Evolutionary conservation across 129 eudicot genomes (phyloP).

Genomic region (Erigeron canadensis): DNA sequence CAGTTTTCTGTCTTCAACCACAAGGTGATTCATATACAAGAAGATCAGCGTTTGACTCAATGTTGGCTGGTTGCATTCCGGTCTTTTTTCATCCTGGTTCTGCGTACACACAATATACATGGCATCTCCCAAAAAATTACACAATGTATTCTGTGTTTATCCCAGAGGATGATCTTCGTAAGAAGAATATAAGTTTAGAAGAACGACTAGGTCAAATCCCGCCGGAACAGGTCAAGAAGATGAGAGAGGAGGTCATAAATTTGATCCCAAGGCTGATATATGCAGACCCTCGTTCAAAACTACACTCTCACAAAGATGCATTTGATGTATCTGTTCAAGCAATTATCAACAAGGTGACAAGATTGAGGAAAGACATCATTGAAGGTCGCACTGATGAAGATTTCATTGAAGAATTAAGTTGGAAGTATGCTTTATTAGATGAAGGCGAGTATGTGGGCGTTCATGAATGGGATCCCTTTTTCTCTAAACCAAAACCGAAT

Average conservation of each 20-base stretch:
- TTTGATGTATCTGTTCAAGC: slow-evolving; percentile 65
- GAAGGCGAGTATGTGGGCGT: slow-evolving; percentile 71
- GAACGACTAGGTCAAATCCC: slow-evolving; percentile 37
- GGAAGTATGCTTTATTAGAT: slow-evolving; percentile 87
- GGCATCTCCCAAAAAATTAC: slow-evolving; percentile 52
- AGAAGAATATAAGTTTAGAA: slow-evolving; percentile 34
- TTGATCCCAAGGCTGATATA: slow-evolving; percentile 49
- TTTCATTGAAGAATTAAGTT: slow-evolving; percentile 81
- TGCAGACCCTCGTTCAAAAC: slow-evolving; percentile 40
- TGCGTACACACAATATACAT: slow-evolving; percentile 49
- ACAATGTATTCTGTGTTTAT: slow-evolving; percentile 54
- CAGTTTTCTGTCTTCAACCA: slow-evolving; percentile 59
- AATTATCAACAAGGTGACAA: slow-evolving; percentile 73
- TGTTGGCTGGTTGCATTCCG: slow-evolving; percentile 65
- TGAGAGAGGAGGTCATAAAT: slow-evolving; percentile 54
- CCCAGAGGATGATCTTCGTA: slow-evolving; percentile 41
- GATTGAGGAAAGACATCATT: slow-evolving; percentile 65
- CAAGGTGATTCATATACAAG: slow-evolving; percentile 57
- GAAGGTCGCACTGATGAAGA: slow-evolving; percentile 59
- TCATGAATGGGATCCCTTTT: slow-evolving; percentile 94
- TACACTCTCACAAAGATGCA: slow-evolving; percentile 46
- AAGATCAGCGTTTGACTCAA: slow-evolving; percentile 59
- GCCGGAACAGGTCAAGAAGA: slow-evolving; percentile 27
- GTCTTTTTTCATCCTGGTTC: slow-evolving; percentile 61
- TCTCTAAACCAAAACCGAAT: slow-evolving; percentile 63